Percentiles rank a stretch among this genome's conserved stretches.
Evolutionary conservation across 2,329 filamentous ascomycete species (phyloP).

Genomic region (Fusarium chlamydosporum): DNA sequence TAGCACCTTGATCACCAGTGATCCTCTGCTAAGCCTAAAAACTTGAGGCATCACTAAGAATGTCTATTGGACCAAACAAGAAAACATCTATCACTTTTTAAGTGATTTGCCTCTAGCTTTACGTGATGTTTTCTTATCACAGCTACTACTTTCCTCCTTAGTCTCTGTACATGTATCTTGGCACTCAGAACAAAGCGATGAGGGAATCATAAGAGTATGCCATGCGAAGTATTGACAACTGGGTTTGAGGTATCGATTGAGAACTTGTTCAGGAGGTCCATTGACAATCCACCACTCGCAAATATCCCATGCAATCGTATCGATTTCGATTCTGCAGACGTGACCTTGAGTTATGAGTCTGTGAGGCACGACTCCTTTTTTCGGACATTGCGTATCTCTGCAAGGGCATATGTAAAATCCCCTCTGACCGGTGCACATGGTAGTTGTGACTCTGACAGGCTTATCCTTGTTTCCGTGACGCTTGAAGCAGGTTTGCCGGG

Average conservation of each 20-base stretch:
- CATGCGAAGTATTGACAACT: constrained; percentile 45
- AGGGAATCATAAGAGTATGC: constrained; percentile 41
- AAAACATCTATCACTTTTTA: neutral
- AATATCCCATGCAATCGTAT: constrained; percentile 47
- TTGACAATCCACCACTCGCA: constrained; percentile 50
- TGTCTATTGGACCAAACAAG: neutral
- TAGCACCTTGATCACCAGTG: neutral
- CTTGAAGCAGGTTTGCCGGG: neutral
- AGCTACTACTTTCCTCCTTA: neutral
- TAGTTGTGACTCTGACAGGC: neutral
- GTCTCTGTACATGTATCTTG: constrained; percentile 24
- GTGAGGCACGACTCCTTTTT: constrained; percentile 35
- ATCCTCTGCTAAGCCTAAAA: neutral
- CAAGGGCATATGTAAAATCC: constrained; percentile 47
- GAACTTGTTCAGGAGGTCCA: constrained; percentile 48
- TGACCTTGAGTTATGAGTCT: constrained; percentile 43
- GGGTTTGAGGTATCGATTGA: constrained; percentile 49
- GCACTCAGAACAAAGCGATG: constrained; percentile 36
- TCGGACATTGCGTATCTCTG: constrained; percentile 43
- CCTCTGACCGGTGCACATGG: constrained; percentile 50
- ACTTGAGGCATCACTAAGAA: neutral
- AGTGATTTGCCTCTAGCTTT: neutral
- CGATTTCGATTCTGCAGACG: constrained; percentile 41
- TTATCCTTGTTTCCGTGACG: neutral
- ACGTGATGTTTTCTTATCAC: constrained; percentile 19